A percentile compares a stretch with the other conserved stretches of the same genome.
Evolutionary conservation across 257 asterid species (phyloP).

Genomic region (Primulina tabacum): DNA sequence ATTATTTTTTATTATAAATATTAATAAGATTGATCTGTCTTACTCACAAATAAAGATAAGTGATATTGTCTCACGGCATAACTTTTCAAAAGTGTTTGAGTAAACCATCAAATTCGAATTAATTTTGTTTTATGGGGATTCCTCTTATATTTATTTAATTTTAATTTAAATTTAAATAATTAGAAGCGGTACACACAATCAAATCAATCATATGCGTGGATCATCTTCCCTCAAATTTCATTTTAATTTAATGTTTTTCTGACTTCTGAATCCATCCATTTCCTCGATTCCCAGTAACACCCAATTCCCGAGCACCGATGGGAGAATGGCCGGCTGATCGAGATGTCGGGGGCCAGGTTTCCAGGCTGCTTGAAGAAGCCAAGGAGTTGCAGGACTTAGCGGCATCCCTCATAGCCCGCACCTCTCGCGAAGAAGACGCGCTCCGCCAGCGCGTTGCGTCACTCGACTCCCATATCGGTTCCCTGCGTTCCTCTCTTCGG

Average conservation of each 20-base stretch:
- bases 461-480: constrained; percentile 55
- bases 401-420: constrained; percentile 64
- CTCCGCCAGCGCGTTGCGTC: constrained; percentile 83
- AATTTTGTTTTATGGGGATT: too few relatives aligned
- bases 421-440: constrained; percentile 80
- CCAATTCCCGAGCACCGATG: constrained; percentile 27
- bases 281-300: not conserved
- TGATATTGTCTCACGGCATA: too few relatives aligned
- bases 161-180: too few relatives aligned
- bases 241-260: too few relatives aligned
- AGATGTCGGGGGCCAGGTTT: constrained; percentile 37
- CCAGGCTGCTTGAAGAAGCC: constrained; percentile 64
- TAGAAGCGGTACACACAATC: too few relatives aligned
- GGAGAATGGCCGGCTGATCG: constrained; percentile 47
- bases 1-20: too few relatives aligned
- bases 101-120: too few relatives aligned
- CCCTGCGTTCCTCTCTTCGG: constrained; percentile 57
- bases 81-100: too few relatives aligned
- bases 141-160: too few relatives aligned
- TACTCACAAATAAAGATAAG: too few relatives aligned
- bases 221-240: not conserved
- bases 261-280: not conserved
- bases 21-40: too few relatives aligned
- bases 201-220: too few relatives aligned
- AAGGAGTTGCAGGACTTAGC: constrained; percentile 93